A percentile compares a stretch with the other conserved stretches of the same genome.
Conservation (phyloP, 352 stramenopile species). For the Globisporangium okanoganense region DNA sequence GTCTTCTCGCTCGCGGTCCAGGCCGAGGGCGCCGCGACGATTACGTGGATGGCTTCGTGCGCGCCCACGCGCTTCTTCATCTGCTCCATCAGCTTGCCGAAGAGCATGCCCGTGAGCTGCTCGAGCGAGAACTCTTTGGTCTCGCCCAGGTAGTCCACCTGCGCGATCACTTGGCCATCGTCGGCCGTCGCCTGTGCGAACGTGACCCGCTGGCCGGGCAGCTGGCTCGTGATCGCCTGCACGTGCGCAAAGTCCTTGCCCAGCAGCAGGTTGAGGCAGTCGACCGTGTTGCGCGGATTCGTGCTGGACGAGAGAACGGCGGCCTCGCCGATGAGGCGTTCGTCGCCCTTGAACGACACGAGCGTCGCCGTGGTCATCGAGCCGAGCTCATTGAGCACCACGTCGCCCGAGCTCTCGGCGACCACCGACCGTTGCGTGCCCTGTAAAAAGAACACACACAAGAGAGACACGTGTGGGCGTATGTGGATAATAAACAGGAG, state of each 20-base stretch:
- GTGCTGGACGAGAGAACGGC: constrained; percentile 82
- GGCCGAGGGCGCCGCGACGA: constrained; percentile 59
- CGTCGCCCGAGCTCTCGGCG: constrained; percentile 61
- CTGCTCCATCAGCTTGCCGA: constrained; percentile 67
- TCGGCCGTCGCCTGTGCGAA: constrained; percentile 28
- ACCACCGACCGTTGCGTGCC: constrained; percentile 78
- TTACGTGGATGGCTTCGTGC: constrained; percentile 42
- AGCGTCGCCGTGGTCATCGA: constrained; percentile 83
- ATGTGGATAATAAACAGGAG: not conserved
- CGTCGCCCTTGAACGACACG: constrained; percentile 85
- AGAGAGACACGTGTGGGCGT: constrained; percentile 9
- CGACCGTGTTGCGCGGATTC: constrained; percentile 81
- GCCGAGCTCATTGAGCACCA: constrained; percentile 88
- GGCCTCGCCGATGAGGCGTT: constrained; percentile 80
- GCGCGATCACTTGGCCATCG: constrained; percentile 32
- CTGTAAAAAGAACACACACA: constrained; percentile 26
- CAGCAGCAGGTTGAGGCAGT: constrained; percentile 62
- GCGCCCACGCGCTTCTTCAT: constrained; percentile 54
- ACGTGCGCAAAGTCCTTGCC: constrained; percentile 51
- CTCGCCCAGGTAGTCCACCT: constrained; percentile 58
- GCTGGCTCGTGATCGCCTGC: constrained; percentile 28
- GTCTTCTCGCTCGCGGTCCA: constrained; percentile 52
- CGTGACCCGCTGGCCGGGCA: constrained; percentile 46
- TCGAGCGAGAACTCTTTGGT: constrained; percentile 56
- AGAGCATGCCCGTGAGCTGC: constrained; percentile 75